Conservation (phyloP, 768 basidiomycete species). For the Russula compacta region DNA sequence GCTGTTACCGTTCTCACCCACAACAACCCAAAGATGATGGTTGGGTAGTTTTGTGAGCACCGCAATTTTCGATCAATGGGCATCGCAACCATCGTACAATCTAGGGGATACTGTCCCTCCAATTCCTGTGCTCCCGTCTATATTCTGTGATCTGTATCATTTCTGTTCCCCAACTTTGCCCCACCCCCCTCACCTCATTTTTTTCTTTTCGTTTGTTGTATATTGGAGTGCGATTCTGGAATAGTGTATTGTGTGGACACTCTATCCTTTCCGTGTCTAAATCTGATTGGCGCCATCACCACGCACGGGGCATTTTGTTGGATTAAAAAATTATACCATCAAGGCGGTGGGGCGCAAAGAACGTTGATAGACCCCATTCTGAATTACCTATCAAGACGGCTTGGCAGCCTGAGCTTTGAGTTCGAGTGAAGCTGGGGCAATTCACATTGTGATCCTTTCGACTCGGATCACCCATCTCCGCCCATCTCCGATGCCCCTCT, state of each 20-base stretch:
- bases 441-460: background rate
- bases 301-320: background rate
- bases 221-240: background rate
- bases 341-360: too few species aligned
- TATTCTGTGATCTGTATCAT: background rate
- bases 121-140: background rate
- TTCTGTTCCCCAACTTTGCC: background rate
- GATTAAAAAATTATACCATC: too few species aligned
- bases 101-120: background rate
- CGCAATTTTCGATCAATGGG: background rate
- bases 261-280: background rate
- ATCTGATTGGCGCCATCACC: background rate
- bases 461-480: background rate
- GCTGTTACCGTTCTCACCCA: background rate
- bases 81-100: background rate
- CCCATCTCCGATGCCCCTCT: background rate
- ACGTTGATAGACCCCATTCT: too few species aligned
- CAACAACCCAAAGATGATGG: background rate
- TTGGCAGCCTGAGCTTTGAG: too few species aligned
- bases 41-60: background rate
- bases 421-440: background rate
- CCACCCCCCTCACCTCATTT: background rate
- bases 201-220: background rate
- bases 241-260: background rate
- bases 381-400: too few species aligned